These are phyloP conservation scores for Fomitopsis pinicola DNA, from an alignment of 1,284 basidiomycete genomes.

Conservation along the genomic window DNA sequence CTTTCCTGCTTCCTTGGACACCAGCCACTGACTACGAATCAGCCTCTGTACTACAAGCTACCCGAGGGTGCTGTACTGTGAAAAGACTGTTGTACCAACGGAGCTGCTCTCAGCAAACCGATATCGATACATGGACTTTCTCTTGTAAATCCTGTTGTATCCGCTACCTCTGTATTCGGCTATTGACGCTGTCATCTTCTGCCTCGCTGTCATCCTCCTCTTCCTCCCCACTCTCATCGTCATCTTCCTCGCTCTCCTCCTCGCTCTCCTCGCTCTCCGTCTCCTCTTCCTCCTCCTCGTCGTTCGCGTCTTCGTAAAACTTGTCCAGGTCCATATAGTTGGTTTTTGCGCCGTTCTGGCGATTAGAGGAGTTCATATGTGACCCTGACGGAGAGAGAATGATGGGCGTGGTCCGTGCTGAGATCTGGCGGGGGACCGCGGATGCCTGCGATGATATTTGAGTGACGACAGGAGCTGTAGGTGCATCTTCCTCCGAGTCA, in stretches of 20 bases:
- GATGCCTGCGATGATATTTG: slow-evolving; percentile 14
- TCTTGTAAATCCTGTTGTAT: slow-evolving; percentile 16
- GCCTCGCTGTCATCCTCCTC: slow-evolving; percentile 24
- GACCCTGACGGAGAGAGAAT: slow-evolving; percentile 53
- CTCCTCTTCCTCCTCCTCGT: slow-evolving; percentile 28
- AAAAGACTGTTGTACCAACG: background rate
- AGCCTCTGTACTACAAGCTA: slow-evolving; percentile 68
- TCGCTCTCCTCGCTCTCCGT: slow-evolving; percentile 24
- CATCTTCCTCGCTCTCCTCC: slow-evolving; percentile 15
- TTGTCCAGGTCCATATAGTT: slow-evolving; percentile 61
- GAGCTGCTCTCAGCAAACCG: slow-evolving; percentile 4
- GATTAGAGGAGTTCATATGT: slow-evolving; percentile 33
- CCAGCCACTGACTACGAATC: slow-evolving; percentile 3
- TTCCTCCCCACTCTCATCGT: slow-evolving; percentile 26
- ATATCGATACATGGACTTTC: background rate
- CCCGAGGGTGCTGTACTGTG: slow-evolving; percentile 50
- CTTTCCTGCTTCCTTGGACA: background rate
- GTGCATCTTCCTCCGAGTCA: slow-evolving; percentile 52
- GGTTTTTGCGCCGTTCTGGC: slow-evolving; percentile 36
- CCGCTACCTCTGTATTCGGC: slow-evolving; percentile 13
- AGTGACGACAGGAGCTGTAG: slow-evolving; percentile 22
- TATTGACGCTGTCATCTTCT: slow-evolving; percentile 12
- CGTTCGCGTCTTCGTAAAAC: slow-evolving; percentile 56
- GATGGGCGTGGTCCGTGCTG: slow-evolving; percentile 32
- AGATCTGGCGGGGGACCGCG: slow-evolving; percentile 18